Percentiles rank a stretch among this genome's conserved stretches.
Conservation (phyloP, 345 rosid genomes). For the Passiflora organensis region DNA sequence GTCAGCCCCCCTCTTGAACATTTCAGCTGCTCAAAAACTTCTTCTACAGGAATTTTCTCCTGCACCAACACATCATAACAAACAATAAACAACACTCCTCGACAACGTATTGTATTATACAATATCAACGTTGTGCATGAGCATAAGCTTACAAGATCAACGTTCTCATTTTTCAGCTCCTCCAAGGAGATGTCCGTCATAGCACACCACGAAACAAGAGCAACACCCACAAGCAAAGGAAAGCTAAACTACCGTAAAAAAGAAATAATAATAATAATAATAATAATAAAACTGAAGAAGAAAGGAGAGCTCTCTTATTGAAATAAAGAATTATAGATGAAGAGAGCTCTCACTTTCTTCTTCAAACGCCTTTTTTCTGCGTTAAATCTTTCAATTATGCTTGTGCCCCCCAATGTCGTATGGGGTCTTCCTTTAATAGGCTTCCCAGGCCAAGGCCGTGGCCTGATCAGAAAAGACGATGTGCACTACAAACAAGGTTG, state of each 20-base stretch:
- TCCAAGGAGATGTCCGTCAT: conserved; percentile 70
- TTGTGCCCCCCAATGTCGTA: no score
- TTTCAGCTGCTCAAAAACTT: conserved; percentile 75
- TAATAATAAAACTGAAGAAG: neutral
- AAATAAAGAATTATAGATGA: no score
- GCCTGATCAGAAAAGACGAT: conserved; percentile 5
- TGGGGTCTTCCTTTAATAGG: neutral
- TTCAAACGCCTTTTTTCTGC: neutral
- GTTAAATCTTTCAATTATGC: neutral
- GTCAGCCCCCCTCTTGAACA: conserved; percentile 69
- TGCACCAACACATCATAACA: conserved; percentile 14
- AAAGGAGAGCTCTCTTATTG: neutral
- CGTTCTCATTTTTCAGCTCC: conserved; percentile 60
- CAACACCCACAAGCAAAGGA: no score
- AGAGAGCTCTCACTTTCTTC: neutral
- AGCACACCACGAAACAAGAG: neutral
- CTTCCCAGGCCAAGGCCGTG: neutral
- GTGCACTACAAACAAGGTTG: neutral
- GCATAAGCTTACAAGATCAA: conserved; percentile 64
- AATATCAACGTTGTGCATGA: neutral
- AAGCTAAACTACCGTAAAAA: no score
- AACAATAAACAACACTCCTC: neutral
- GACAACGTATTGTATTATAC: no score
- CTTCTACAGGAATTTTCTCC: conserved; percentile 75
- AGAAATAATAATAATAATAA: neutral